phyloP scores from a whole-genome alignment of 2,329 filamentous ascomycete genomes.

The Pestalotiopsis sp. region DNA sequence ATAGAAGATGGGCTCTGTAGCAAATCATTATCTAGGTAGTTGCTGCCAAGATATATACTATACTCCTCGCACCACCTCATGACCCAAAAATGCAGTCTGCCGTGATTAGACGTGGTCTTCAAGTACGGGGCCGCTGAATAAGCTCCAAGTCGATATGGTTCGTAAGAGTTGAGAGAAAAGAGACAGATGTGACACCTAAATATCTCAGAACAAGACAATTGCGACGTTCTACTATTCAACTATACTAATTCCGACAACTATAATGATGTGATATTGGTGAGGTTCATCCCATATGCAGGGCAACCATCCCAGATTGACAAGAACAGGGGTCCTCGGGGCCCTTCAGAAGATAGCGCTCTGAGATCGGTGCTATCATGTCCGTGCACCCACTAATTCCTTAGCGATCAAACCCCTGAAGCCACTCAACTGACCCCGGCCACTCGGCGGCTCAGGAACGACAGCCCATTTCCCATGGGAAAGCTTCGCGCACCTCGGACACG shows the following conservation, averaged over 20 bases:
- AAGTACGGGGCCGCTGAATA: neutral
- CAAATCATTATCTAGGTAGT: neutral
- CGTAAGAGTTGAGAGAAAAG: neutral
- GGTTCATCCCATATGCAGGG: neutral
- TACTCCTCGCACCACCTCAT: neutral
- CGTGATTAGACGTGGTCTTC: neutral
- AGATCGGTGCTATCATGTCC: neutral
- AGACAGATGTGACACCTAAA: neutral
- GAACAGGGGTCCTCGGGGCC: neutral
- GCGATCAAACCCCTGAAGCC: neutral
- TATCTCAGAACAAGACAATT: neutral
- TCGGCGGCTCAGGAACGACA: neutral
- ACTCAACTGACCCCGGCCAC: neutral
- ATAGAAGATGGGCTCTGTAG: neutral
- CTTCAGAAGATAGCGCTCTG: neutral
- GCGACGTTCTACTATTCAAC: neutral
- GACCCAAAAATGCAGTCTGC: neutral
- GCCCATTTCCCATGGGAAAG: neutral
- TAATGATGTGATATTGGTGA: neutral
- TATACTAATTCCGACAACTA: neutral
- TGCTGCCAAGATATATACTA: neutral
- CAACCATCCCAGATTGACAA: neutral
- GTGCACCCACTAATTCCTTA: neutral
- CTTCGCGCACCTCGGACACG: neutral
- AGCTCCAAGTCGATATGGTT: neutral